Base-by-base conservation (phyloP, 495 filamentous ascomycete genomes). In the Usnea hakonensis region DNA sequence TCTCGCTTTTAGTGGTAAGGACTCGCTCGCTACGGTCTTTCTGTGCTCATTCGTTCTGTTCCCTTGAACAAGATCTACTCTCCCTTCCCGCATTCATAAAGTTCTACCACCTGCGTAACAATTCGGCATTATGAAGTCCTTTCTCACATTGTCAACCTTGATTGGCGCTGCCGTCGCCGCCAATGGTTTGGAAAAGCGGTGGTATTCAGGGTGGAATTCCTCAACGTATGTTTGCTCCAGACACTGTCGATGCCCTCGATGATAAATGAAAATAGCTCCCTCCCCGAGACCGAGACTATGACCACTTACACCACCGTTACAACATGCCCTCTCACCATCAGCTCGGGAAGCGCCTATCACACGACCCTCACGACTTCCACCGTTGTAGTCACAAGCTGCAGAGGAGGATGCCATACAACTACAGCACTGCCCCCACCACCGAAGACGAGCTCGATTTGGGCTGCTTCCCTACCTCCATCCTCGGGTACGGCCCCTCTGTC, bases 21-120 rank as follows among this genome's bases (percentile, higher is more conserved):
- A 66, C 62, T 70, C 65, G 56, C 65, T 70, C 68, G 65, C 68
- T 70, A 70, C 65, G 65, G 58, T 68, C 65, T 65, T 63, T 64
- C 60, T 55, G 16, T 28, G 14, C 10, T 23, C 53, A 44, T 43
- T 59, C 57, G 55, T 38, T 56, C 17, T 36, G 28, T 52, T 35
- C 36, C 38, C 33, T 55, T 46, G 26, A 41, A 41, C 21, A 9
- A 53, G 43, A 59, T 32, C 6, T 28, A 30, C 55, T 53, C 35
- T 43, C 1, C 35, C 57, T 40, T 55, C 28, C 23, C 19, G 6
- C 38, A 62, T 21, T n/a, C n/a, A 19, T 35, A 46, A 13, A 37
- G 13, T 54, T 40, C 40, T 43, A 21, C 3, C 55, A 32, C 26
- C 17, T 13, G 46, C 50, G 6, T 21, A 60, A 30, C 8, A 32